Evolutionary conservation across 208 protist species (phyloP).

Genomic region (Trypanosoma boissoni): DNA sequence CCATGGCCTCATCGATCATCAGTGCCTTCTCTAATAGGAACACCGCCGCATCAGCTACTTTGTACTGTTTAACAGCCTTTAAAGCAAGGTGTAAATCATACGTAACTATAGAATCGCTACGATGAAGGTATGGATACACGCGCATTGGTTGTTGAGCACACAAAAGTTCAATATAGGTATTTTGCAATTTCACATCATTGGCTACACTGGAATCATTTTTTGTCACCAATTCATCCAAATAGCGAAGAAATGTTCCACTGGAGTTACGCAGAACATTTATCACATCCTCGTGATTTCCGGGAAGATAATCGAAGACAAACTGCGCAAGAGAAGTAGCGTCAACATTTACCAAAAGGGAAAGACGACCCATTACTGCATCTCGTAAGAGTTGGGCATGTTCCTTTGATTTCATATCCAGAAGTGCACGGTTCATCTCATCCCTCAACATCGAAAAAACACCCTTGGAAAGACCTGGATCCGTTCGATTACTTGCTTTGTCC

Average conservation of each 20-base stretch:
- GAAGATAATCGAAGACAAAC: slow-evolving; percentile 72
- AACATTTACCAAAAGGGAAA: slow-evolving; percentile 47
- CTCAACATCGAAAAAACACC: slow-evolving; percentile 59
- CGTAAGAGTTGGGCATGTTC: slow-evolving; percentile 25
- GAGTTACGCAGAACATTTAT: slow-evolving; percentile 58
- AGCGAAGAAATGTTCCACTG: slow-evolving; percentile 59
- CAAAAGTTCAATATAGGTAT: slow-evolving; percentile 82
- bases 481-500: slow-evolving; percentile 34
- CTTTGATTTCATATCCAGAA: neutral
- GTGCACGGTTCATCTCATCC: slow-evolving; percentile 41
- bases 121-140: slow-evolving; percentile 59
- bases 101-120: slow-evolving; percentile 36
- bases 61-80: slow-evolving; percentile 39
- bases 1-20: slow-evolving; percentile 61
- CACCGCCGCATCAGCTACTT: slow-evolving; percentile 54
- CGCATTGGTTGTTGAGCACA: slow-evolving; percentile 49
- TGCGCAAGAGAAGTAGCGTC: slow-evolving; percentile 61
- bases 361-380: slow-evolving; percentile 50
- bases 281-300: slow-evolving; percentile 61
- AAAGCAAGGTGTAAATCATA: slow-evolving; percentile 70
- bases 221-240: slow-evolving; percentile 67
- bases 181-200: slow-evolving; percentile 65
- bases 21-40: slow-evolving; percentile 62
- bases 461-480: slow-evolving; percentile 40
- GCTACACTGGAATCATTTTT: slow-evolving; percentile 39